Evolutionary conservation across 106 monocot species (phyloP).

Genomic region (Cymbidium sinense): DNA sequence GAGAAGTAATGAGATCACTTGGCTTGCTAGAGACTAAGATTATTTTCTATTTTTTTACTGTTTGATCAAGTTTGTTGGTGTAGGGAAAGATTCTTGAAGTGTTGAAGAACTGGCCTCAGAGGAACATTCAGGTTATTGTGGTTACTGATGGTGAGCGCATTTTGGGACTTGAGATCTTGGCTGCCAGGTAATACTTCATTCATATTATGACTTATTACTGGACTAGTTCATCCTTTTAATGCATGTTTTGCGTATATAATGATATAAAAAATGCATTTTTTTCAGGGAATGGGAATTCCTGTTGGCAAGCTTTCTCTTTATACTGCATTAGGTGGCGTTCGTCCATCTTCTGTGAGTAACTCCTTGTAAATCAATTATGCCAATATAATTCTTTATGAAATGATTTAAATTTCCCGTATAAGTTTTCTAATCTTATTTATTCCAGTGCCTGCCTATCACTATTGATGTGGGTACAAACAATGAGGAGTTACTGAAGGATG

Average conservation of each 20-base stretch:
- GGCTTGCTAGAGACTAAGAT: background rate
- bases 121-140: conserved; percentile 89
- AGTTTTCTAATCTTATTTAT: background rate
- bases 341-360: conserved; percentile 86
- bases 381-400: background rate
- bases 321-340: conserved; percentile 95
- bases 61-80: background rate
- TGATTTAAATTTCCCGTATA: background rate
- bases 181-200: conserved; percentile 54
- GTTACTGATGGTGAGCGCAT: conserved; percentile 97
- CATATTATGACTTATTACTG: background rate
- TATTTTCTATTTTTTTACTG: background rate
- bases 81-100: conserved; percentile 85
- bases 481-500: conserved; percentile 60
- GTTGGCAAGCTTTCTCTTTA: conserved; percentile 96
- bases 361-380: background rate
- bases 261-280: background rate
- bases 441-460: conserved; percentile 69
- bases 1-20: conserved; percentile 19
- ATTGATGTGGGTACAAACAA: conserved; percentile 86
- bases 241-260: background rate
- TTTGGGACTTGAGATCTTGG: conserved; percentile 95
- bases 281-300: conserved; percentile 87
- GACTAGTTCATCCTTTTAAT: background rate
- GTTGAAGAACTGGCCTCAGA: conserved; percentile 93